phyloP scores from a whole-genome alignment of 225 moss, liverwort and hornwort species.

The Takakia lepidozioides region DNA sequence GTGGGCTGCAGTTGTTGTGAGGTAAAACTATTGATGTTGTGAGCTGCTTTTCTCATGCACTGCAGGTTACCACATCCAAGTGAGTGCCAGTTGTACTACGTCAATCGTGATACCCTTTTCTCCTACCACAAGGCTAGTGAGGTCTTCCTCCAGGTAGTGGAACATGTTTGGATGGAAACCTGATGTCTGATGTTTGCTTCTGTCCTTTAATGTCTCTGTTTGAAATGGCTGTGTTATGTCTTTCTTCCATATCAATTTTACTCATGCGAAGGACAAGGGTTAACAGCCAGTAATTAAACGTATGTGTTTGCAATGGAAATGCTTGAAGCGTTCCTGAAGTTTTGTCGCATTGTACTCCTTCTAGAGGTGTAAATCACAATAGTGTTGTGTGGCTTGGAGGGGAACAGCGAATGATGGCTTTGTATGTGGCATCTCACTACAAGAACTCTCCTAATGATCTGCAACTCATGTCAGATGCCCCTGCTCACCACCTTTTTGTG shows the following conservation, averaged over 20 bases:
- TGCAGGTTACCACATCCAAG: constrained; percentile 83
- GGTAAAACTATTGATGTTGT: too few relatives aligned
- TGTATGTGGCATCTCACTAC: constrained; percentile 96
- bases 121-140: constrained; percentile 94
- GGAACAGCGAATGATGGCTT: constrained; percentile 84
- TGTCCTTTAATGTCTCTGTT: too few relatives aligned
- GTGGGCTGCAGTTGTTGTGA: too few relatives aligned
- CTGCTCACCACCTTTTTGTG: constrained; percentile 95
- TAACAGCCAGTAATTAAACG: constrained; percentile 3
- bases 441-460: constrained; percentile 97
- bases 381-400: constrained; percentile 13
- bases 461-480: constrained; percentile 95
- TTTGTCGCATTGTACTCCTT: too few relatives aligned
- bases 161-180: too few relatives aligned
- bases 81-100: constrained; percentile 94
- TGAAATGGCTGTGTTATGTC: too few relatives aligned
- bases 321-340: too few relatives aligned
- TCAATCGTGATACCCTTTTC: constrained; percentile 91
- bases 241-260: background rate
- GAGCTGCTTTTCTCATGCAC: constrained; percentile 10
- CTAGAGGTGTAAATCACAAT: too few relatives aligned
- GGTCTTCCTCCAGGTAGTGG: constrained; percentile 72
- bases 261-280: background rate
- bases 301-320: too few relatives aligned
- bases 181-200: too few relatives aligned